Conservation (phyloP, 768 basidiomycete genomes). For the Leccinum variicolor region DNA sequence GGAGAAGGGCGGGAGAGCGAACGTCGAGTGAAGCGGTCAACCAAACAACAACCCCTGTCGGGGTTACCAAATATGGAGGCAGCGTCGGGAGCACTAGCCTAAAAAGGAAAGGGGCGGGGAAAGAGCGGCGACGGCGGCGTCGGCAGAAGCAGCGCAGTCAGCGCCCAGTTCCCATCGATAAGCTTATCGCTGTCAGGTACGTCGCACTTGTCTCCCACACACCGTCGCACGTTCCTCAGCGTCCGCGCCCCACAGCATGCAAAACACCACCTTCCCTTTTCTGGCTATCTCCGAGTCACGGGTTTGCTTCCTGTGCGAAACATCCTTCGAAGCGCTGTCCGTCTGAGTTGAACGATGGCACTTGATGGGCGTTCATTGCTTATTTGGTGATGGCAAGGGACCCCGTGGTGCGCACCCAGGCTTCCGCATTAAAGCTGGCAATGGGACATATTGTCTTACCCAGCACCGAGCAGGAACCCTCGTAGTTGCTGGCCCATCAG, state of each 20-base stretch:
- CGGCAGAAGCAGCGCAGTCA: constrained; percentile 11
- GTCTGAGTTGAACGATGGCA: background rate
- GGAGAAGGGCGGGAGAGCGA: constrained; percentile 27
- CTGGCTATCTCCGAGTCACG: background rate
- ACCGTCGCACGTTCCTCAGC: constrained; percentile 12
- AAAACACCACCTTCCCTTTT: constrained; percentile 8
- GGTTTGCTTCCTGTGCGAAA: constrained; percentile 4
- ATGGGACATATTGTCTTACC: background rate
- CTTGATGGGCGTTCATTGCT: too few relatives aligned
- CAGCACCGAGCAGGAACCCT: background rate
- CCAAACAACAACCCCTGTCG: constrained; percentile 14
- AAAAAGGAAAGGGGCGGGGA: constrained; percentile 20
- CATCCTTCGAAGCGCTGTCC: background rate
- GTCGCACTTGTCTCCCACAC: constrained; percentile 6
- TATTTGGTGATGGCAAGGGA: too few relatives aligned
- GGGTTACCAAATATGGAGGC: constrained; percentile 16
- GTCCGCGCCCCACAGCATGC: background rate
- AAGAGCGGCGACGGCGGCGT: constrained; percentile 20
- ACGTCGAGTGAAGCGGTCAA: constrained; percentile 18
- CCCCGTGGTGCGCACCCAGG: too few relatives aligned
- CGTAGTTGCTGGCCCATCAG: too few relatives aligned
- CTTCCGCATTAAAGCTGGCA: background rate
- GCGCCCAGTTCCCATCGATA: constrained; percentile 13
- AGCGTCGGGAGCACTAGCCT: constrained; percentile 16
- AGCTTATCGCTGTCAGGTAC: constrained; percentile 15